Evolutionary conservation across 2,329 filamentous ascomycete genomes (phyloP).

Genomic region (Pseudonectria buxi): DNA sequence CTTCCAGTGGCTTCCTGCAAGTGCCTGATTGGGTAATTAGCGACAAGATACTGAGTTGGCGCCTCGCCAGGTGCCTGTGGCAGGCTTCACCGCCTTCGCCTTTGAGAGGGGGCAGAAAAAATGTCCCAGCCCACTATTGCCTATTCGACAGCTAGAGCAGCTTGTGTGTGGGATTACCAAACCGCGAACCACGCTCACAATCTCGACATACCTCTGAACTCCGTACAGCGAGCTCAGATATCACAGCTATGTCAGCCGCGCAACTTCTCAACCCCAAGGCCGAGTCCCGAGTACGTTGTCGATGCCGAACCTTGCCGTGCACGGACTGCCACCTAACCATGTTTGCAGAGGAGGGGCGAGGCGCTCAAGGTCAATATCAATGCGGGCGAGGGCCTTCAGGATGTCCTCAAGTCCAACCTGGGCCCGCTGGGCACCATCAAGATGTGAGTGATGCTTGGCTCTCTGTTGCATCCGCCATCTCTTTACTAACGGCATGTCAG

Average conservation of each 20-base stretch:
- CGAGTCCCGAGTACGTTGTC: conserved; percentile 75
- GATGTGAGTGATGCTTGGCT: conserved; percentile 54
- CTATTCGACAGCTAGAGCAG: conserved; percentile 23
- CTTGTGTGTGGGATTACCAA: conserved; percentile 24
- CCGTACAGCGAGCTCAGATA: conserved; percentile 10
- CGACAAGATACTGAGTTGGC: conserved; percentile 1
- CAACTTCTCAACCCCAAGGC: conserved; percentile 98
- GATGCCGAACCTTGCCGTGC: conserved; percentile 13
- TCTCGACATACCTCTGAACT: conserved; percentile 13
- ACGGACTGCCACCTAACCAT: conserved; percentile 18
- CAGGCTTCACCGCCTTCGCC: conserved; percentile 27
- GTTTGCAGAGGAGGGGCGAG: conserved; percentile 78
- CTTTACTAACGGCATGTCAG: conserved; percentile 33
- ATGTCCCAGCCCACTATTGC: conserved; percentile 26
- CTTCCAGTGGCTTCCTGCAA: no score
- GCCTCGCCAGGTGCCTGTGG: conserved; percentile 3
- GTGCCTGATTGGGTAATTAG: conserved; percentile 12
- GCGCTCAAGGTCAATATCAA: conserved; percentile 95
- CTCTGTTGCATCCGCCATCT: conserved; percentile 1
- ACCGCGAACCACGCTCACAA: conserved; percentile 18
- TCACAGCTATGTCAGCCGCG: conserved; percentile 75
- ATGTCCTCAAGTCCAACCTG: conserved; percentile 95
- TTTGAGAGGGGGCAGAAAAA: conserved; percentile 27
- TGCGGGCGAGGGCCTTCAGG: conserved; percentile 84
- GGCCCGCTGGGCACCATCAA: conserved; percentile 92